Base-by-base conservation (phyloP, 805 yeast genomes). In the Geotrichum ghanense region DNA sequence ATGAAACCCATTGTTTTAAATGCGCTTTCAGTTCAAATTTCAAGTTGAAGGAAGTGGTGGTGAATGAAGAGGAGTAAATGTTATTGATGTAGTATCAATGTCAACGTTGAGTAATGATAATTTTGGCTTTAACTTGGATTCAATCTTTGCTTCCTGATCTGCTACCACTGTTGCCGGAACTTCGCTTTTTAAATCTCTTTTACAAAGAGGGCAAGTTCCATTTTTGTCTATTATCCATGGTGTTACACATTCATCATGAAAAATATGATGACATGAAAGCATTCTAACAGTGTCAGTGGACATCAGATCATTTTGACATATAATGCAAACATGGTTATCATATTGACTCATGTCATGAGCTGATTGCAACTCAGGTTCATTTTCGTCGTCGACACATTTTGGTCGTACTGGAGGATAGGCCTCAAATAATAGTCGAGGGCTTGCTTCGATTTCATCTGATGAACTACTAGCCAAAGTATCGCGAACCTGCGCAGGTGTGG, bases 121-220 rank as follows among this genome's bases (percentile, higher is more conserved):
- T n/a, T n/a, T n/a, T n/a, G n/a, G n/a, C n/a, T n/a, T 6, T n/a
- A 31, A 5, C 16, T 31, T 31, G 5, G 37, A 31, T 6, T 31
- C 37, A 31, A 31, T 31, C 17, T 5, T 31, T n/a, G 37, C 37
- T n/a, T 31, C 14, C 16, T 31, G 37, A 31, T 31, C 37, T n/a
- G 37, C 37, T 31, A n/a, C 16, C 5, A 31, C 37, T 31, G 19
- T 31, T n/a, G 5, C 37, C 12, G 37, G 37, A 12, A 31, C 16
- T n/a, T 31, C 37, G 7, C 16, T 31, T 31, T 31, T 5, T 19
- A 31, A 80, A 58, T 79, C 87, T 24, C 81, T 66, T 57, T 84
- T 82, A 63, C 95, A 85, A 70, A 81, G 77, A 6, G 95, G 95
- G 60, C 95, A 85, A 54, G 85, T 81, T 0, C 88, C 89, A 42